Base-by-base conservation (phyloP, 140 eudicot species). In the Ambrosia hybrid region DNA sequence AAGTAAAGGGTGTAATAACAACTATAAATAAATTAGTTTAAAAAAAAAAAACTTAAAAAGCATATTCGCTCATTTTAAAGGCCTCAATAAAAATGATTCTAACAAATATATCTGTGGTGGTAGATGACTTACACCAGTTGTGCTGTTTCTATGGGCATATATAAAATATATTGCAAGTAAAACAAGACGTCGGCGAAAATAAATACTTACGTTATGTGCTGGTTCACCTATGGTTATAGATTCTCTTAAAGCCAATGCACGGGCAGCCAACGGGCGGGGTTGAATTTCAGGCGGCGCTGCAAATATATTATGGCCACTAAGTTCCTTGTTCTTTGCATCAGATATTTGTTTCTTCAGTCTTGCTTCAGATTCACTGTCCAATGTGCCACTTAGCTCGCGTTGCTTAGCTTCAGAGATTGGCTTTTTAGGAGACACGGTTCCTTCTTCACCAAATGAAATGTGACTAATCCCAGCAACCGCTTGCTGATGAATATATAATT, bases 241-340 rank as follows among this genome's bases (percentile, higher is more conserved):
- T 58, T 58, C 64, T 58, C 13, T 58, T 58, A 58, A 58, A 26
- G 64, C 64, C 64, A 58, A 58, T 9, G 64, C 64, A 26, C 39
- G 64, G 3, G 38, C 64, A 2, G 64, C 64, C 41, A 58, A 58
- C 21, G 64, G 64, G 38, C 64, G 64, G 14, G 64, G 41, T 26
- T 30, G 64, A 4, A 58, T 58, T 58, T 58, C 64, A 58, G 64
- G 64, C 8, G 64, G 64, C 15, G 64, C 38, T 26, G 64, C 64
- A 58, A 58, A 58, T 21, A 58, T 58, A 58, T 58, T 58, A 58
- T 58, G 64, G 11, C 64, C 64, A 30, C 64, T 26, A 58, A 58
- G 64, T 58, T 58, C 64, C 64, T 58, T 58, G 39, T 58, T 58
- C 64, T 58, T 58, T 58, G 64, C 64, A 58, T 58, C 64, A 9